Conservation (phyloP, 2,329 filamentous ascomycete species). For the Fusarium lateritium region DNA sequence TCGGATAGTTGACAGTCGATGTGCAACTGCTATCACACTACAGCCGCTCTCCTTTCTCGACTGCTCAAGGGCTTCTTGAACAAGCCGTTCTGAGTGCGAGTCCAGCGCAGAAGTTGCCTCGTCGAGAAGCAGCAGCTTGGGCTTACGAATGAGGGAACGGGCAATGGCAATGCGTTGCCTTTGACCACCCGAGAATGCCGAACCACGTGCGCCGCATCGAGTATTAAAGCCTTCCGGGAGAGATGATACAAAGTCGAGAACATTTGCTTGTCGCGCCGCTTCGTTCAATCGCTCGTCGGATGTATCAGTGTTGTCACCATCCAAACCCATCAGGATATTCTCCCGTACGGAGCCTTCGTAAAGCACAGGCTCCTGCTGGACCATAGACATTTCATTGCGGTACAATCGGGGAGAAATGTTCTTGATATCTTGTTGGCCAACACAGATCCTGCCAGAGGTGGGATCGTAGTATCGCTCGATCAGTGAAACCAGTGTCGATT, state of each 20-base stretch:
- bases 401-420: constrained; percentile 47
- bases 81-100: constrained; percentile 70
- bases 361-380: constrained; percentile 58
- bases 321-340: constrained; percentile 66
- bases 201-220: constrained; percentile 72
- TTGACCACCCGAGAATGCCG: constrained; percentile 76
- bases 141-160: constrained; percentile 73
- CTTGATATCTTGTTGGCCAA: constrained; percentile 49
- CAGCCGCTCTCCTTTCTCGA: constrained; percentile 26
- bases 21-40: constrained; percentile 74
- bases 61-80: constrained; percentile 67
- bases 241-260: constrained; percentile 59
- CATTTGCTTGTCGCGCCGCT: constrained; percentile 64
- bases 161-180: constrained; percentile 78
- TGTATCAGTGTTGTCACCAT: constrained; percentile 29
- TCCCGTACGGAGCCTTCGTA: constrained; percentile 67
- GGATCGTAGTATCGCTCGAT: constrained; percentile 62
- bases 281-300: constrained; percentile 53
- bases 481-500: constrained; percentile 70
- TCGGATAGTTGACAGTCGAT: constrained; percentile 68
- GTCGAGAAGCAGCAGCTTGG: constrained; percentile 74
- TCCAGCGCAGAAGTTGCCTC: constrained; percentile 75
- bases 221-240: constrained; percentile 66
- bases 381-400: constrained; percentile 55
- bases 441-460: constrained; percentile 49